Percentiles rank a stretch among this genome's conserved stretches.
These are phyloP conservation scores for Closterium sp. DNA, from an alignment of 139 green algal species.

Conservation along the genomic window DNA sequence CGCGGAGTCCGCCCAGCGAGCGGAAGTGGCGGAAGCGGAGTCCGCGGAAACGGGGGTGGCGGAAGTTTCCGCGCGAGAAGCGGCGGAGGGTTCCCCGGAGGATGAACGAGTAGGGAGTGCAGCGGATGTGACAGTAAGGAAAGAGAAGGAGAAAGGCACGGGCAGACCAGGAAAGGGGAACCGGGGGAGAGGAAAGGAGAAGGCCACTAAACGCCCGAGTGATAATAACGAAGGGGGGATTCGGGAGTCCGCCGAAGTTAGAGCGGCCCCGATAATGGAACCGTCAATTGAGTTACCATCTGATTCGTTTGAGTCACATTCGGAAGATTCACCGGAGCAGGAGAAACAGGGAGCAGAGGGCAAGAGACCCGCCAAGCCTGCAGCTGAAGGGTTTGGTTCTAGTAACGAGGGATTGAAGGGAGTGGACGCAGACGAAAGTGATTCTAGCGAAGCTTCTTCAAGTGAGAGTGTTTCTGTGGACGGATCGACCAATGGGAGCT, in stretches of 20 bases:
- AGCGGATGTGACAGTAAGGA: not conserved
- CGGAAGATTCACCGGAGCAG: too few species aligned
- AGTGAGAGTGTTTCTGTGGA: not conserved
- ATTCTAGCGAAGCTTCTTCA: not conserved
- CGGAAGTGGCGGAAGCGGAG: not conserved
- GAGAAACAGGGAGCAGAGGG: too few species aligned
- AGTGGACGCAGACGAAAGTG: not conserved
- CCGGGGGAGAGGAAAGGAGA: too few species aligned
- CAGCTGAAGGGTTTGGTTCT: too few species aligned
- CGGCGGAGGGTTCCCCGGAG: not conserved
- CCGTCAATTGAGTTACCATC: too few species aligned
- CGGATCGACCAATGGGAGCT: not conserved
- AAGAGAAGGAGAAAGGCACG: not conserved
- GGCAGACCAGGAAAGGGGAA: not conserved
- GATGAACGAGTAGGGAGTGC: not conserved
- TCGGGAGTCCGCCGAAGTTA: too few species aligned
- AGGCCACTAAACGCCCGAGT: not conserved
- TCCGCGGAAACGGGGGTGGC: too few species aligned
- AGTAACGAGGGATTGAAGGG: too few species aligned
- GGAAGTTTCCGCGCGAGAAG: not conserved
- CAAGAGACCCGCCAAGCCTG: too few species aligned
- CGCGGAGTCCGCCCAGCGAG: not conserved
- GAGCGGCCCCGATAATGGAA: too few species aligned
- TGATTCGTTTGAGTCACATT: too few species aligned
- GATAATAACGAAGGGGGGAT: not conserved